Evolutionary conservation across 805 yeast genomes (phyloP).

Genomic region (Cyberlindnera euphorbiae): DNA sequence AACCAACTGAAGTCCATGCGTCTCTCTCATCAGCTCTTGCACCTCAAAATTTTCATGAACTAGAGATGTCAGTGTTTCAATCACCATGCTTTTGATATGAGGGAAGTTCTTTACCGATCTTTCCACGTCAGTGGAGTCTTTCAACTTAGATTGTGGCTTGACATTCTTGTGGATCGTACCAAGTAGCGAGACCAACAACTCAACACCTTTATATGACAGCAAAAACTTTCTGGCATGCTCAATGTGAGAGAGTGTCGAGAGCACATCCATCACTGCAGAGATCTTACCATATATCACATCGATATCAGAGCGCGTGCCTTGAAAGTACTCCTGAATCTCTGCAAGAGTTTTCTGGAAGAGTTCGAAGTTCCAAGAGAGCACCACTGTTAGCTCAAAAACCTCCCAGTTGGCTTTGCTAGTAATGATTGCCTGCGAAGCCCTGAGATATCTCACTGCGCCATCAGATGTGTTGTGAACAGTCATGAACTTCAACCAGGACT

Average conservation of each 20-base stretch:
- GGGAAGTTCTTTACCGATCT: conserved; percentile 44
- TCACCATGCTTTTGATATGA: conserved; percentile 55
- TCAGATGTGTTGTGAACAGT: conserved; percentile 11
- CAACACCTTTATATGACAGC: conserved; percentile 33
- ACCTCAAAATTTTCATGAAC: conserved; percentile 45
- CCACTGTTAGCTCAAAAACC: conserved; percentile 32
- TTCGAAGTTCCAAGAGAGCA: conserved; percentile 35
- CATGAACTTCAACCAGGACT: conserved; percentile 32
- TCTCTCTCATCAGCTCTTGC: conserved; percentile 64
- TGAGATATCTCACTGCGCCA: conserved; percentile 21
- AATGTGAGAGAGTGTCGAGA: conserved; percentile 28
- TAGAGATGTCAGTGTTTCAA: conserved; percentile 62
- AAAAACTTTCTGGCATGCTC: conserved; percentile 34
- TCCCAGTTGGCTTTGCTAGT: conserved; percentile 36
- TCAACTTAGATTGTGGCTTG: conserved; percentile 25
- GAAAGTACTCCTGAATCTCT: conserved; percentile 25
- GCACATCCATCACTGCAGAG: conserved; percentile 29
- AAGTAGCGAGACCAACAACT: conserved; percentile 28
- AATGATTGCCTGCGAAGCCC: conserved; percentile 28
- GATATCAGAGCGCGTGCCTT: conserved; percentile 5
- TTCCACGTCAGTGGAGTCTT: conserved; percentile 18
- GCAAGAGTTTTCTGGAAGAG: conserved; percentile 24
- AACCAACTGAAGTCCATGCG: conserved; percentile 66
- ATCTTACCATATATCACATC: conserved; percentile 27
- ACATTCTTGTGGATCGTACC: conserved; percentile 31